phyloP scores from a whole-genome alignment of 106 monocot genomes.

The Chionographis japonica region DNA sequence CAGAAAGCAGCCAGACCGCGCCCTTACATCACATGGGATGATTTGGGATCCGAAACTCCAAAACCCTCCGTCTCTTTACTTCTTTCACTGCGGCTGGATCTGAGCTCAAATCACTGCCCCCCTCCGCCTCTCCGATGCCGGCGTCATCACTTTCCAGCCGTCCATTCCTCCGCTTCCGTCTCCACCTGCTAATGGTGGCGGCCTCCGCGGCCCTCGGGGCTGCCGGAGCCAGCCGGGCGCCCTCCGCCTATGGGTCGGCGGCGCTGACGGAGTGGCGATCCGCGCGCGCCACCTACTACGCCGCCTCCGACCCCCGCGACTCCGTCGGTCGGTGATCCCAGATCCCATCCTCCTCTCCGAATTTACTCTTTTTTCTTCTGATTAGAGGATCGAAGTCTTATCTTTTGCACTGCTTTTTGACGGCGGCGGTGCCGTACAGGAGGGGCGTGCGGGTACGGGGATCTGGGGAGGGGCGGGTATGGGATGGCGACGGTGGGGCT shows the following conservation, averaged over 20 bases:
- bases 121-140: no score
- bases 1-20: no score
- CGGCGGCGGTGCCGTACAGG: slow-evolving; percentile 23
- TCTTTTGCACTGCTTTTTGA: no score
- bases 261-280: slow-evolving; percentile 77
- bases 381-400: background rate
- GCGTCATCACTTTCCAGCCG: background rate
- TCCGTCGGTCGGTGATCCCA: slow-evolving; percentile 36
- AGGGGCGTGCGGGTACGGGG: slow-evolving; percentile 94
- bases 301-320: slow-evolving; percentile 67
- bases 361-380: no score
- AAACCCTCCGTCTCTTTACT: no score
- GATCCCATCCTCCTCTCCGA: background rate
- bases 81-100: no score
- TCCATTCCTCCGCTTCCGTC: background rate
- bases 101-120: no score
- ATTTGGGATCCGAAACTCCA: no score
- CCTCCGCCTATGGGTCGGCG: slow-evolving; percentile 32
- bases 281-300: slow-evolving; percentile 79
- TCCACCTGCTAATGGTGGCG: background rate
- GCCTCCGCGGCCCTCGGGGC: background rate
- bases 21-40: no score
- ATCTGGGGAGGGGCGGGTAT: slow-evolving; percentile 74
- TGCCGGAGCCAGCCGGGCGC: slow-evolving; percentile 23
- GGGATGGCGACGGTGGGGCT: slow-evolving; percentile 80